Conservation (phyloP, 208 protist genomes). For the Blastocrithidia nonstop region DNA sequence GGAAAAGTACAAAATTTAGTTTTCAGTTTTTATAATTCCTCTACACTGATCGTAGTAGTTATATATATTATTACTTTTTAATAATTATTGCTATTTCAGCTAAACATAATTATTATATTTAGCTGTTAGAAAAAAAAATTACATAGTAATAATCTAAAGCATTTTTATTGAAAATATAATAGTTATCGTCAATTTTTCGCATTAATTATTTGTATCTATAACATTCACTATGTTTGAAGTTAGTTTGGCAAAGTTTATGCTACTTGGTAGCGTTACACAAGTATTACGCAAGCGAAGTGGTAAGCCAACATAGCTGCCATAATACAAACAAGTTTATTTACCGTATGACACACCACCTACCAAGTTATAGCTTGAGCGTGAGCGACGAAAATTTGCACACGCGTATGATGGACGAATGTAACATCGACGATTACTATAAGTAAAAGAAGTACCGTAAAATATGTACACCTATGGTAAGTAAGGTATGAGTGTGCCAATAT, state of each 20-base stretch:
- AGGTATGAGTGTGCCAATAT: conserved; percentile 82
- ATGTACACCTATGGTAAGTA: conserved; percentile 88
- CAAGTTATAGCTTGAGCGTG: conserved; percentile 57
- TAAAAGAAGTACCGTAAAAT: conserved; percentile 81
- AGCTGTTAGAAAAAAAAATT: too few species aligned
- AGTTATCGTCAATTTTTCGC: too few species aligned
- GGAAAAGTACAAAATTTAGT: too few species aligned
- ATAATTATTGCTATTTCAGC: too few species aligned
- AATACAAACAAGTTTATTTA: conserved; percentile 81
- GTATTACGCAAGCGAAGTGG: conserved; percentile 50
- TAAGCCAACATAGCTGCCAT: conserved; percentile 55
- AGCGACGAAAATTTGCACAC: conserved; percentile 49
- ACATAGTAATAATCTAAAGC: too few species aligned
- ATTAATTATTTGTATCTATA: too few species aligned
- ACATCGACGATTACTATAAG: conserved; percentile 56
- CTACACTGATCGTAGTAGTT: too few species aligned
- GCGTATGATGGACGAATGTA: conserved; percentile 60
- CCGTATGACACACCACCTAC: conserved; percentile 73
- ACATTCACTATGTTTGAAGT: too few species aligned
- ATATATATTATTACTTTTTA: too few species aligned
- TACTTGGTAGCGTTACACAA: neutral
- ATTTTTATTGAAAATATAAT: too few species aligned
- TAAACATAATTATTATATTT: too few species aligned
- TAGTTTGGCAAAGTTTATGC: neutral
- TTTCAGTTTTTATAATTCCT: too few species aligned